Conservation (phyloP, 257 asterid genomes). For the Echium plantagineum region DNA sequence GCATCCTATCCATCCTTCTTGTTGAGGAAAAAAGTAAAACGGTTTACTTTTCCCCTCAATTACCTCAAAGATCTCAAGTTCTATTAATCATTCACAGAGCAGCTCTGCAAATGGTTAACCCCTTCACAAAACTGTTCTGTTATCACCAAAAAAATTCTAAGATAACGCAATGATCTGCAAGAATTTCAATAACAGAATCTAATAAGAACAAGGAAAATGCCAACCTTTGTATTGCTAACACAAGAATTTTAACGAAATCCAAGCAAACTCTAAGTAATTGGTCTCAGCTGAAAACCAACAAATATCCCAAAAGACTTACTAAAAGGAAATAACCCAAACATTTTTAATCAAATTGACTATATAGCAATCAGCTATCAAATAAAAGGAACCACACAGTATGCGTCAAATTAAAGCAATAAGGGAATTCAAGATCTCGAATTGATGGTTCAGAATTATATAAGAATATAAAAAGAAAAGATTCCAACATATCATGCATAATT, state of each 20-base stretch:
- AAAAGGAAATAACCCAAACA: background rate
- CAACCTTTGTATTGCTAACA: background rate
- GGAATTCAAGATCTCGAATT: background rate
- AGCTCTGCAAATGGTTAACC: too few relatives aligned
- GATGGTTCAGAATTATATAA: too few relatives aligned
- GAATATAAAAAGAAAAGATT: too few relatives aligned
- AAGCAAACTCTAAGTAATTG: too few relatives aligned
- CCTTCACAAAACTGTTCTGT: too few relatives aligned
- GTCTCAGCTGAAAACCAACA: background rate
- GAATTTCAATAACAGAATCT: background rate
- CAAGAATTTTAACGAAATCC: background rate
- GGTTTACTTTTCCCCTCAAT: background rate
- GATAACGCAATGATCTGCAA: background rate
- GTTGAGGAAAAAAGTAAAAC: background rate
- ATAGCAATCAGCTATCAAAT: background rate
- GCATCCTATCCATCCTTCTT: slow-evolving; percentile 41
- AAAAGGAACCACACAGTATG: background rate
- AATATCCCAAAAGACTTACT: too few relatives aligned
- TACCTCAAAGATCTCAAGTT: background rate
- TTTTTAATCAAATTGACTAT: background rate
- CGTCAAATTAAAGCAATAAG: background rate
- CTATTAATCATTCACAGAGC: too few relatives aligned
- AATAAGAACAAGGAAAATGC: too few relatives aligned
- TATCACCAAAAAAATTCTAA: too few relatives aligned
- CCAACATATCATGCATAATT: too few relatives aligned